Evolutionary conservation across 2,329 filamentous ascomycete genomes (phyloP), one percentile per base, ranked within the genome.

Genomic region (Reticulascus tulasneorum): DNA sequence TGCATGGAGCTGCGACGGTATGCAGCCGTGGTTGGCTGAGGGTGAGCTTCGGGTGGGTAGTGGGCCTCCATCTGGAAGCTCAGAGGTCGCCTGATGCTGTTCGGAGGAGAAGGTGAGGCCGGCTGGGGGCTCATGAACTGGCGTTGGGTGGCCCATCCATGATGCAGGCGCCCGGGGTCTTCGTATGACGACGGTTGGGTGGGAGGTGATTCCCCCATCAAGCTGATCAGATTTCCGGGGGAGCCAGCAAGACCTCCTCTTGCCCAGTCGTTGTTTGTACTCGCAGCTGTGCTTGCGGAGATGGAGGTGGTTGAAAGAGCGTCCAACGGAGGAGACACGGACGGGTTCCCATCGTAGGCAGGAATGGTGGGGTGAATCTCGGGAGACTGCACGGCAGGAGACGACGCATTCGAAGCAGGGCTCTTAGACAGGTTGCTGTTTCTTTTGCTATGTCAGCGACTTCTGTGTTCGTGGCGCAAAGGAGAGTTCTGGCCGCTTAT

Each of bases 41-140:
- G 55, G 11, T 65, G 60, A 2, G 60, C 56, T 34, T 69, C 65
- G 7, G 62, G 58, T 3, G 63, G 60, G 45, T 67, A 66, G 7
- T 66, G 63, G 9, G 56, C 51, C 22, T 73, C 71, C 59, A 70
- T 66, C 29, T 79, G 75, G 49, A 70, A 76, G 54, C 75, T 79
- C 42, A 45, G 37, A 38, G 40, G 39, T 44, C 32, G 48, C 37
- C 37, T 41, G 33, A 46, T 44, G 39, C 41, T 42, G 26, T 35
- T 48, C 1, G 61, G 56, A 12, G 62, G 62, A 12, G 60, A 64
- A 2, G 50, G 56, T 1, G 70, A 72, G 2, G 67, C 56, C 7
- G 66, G 60, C 19, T 68, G 67, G 13, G 66, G 60, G 23, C 60
- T 65, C 53, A 64, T 60, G 40, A 62, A 64, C 10, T 64, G 60